Evolutionary conservation across 495 filamentous ascomycete species (phyloP).

Genomic region (Ascodesmis nigricans): DNA sequence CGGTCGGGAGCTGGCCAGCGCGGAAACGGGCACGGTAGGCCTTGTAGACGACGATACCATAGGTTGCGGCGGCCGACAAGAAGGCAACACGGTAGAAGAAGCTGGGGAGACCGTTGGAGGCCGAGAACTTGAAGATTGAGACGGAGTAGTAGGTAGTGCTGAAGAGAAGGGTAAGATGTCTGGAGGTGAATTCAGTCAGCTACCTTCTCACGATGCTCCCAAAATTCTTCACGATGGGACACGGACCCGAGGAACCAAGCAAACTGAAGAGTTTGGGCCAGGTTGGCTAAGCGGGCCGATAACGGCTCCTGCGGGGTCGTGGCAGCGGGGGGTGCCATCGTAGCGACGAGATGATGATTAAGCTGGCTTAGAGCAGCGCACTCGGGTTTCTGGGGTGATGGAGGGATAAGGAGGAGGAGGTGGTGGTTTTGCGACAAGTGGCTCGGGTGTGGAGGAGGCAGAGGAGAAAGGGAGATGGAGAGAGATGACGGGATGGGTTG

Average conservation of each 20-base stretch:
- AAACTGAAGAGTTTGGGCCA: slow-evolving; percentile 72
- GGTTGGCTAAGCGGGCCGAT: slow-evolving; percentile 43
- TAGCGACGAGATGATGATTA: neutral
- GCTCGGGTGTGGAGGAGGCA: too few relatives aligned
- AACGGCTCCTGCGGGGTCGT: slow-evolving; percentile 28
- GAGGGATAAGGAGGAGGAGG: neutral
- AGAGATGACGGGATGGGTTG: too few relatives aligned
- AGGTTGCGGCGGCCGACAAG: slow-evolving; percentile 67
- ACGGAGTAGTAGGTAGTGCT: slow-evolving; percentile 61
- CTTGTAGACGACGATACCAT: slow-evolving; percentile 99
- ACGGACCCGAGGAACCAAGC: slow-evolving; percentile 84
- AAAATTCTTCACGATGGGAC: neutral
- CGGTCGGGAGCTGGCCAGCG: slow-evolving; percentile 34
- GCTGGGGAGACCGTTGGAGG: slow-evolving; percentile 44
- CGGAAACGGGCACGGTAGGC: slow-evolving; percentile 63
- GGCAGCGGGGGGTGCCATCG: slow-evolving; percentile 17
- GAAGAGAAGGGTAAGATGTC: slow-evolving; percentile 65
- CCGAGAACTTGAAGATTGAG: slow-evolving; percentile 68
- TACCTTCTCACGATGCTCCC: neutral
- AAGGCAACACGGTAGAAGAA: slow-evolving; percentile 81
- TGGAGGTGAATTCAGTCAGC: slow-evolving; percentile 23
- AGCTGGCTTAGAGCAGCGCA: too few relatives aligned
- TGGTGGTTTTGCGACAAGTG: neutral
- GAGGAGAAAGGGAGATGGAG: too few relatives aligned
- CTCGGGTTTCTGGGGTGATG: slow-evolving; percentile 1